These are phyloP conservation scores for Silene noctiflora DNA, from an alignment of 179 eudicot species.

Conservation along the genomic window DNA sequence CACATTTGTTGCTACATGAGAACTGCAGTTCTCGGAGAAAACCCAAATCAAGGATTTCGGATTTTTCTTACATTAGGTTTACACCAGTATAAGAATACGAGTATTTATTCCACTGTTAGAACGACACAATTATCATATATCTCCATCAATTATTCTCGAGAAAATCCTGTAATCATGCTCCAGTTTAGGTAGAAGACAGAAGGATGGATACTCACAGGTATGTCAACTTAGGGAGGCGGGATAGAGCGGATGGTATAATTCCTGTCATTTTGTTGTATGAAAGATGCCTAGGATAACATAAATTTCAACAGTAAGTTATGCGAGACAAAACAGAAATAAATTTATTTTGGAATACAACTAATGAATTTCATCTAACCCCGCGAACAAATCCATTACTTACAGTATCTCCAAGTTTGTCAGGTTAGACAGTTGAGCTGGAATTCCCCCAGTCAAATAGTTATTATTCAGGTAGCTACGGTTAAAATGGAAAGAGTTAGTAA, in stretches of 20 bases:
- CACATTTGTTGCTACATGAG: no score
- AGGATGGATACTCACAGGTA: constrained; percentile 62
- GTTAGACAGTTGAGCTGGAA: constrained; percentile 90
- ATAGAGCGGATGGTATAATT: constrained; percentile 70
- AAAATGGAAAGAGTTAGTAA: neutral
- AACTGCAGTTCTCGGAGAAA: no score
- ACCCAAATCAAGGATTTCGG: no score
- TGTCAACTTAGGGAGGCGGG: constrained; percentile 78
- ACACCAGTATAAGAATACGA: neutral
- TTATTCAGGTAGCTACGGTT: constrained; percentile 69
- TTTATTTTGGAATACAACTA: no score
- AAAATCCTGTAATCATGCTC: neutral
- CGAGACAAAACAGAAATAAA: neutral
- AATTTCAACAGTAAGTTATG: neutral
- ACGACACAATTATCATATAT: neutral
- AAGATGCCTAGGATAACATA: constrained; percentile 55
- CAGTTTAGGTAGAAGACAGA: neutral
- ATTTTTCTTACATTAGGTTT: neutral
- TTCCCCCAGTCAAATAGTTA: constrained; percentile 86
- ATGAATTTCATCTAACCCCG: neutral
- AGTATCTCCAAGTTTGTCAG: constrained; percentile 88
- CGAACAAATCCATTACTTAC: constrained; percentile 46
- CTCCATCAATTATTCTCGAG: neutral
- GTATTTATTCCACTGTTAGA: neutral
- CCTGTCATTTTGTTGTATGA: constrained; percentile 97